phyloP scores from a whole-genome alignment of 1,139 yeast species.

The Yamadazyma sp. region DNA sequence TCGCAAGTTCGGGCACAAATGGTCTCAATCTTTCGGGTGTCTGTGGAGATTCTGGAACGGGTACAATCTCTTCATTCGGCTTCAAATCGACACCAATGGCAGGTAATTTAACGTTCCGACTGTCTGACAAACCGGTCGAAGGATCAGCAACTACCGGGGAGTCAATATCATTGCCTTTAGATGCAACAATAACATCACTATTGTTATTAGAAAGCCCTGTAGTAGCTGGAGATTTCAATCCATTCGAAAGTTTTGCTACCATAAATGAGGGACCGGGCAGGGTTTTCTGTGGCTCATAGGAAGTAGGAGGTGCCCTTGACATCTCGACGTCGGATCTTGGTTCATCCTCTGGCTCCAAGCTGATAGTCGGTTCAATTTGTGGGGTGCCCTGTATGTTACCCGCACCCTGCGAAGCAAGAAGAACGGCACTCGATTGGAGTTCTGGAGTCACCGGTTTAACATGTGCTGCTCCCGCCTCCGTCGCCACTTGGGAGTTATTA shows the following conservation, averaged over 20 bases:
- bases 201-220: background rate
- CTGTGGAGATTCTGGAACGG: background rate
- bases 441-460: conserved; percentile 2
- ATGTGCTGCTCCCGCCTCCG: background rate
- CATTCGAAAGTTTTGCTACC: background rate
- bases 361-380: conserved; percentile 11
- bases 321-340: background rate
- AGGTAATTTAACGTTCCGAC: background rate
- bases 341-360: conserved; percentile 3
- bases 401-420: background rate
- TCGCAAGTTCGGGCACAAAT: conserved; percentile 1
- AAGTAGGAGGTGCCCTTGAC: background rate
- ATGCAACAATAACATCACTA: background rate
- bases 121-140: background rate
- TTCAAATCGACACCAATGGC: background rate
- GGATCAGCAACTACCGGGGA: background rate
- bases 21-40: conserved; percentile 4
- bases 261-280: background rate
- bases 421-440: background rate
- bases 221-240: background rate
- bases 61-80: background rate
- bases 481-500: no score
- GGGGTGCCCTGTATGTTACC: conserved; percentile 7
- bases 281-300: background rate
- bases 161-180: background rate